phyloP scores from a whole-genome alignment of 768 basidiomycete species.

The Leccinum aurantiacum region DNA sequence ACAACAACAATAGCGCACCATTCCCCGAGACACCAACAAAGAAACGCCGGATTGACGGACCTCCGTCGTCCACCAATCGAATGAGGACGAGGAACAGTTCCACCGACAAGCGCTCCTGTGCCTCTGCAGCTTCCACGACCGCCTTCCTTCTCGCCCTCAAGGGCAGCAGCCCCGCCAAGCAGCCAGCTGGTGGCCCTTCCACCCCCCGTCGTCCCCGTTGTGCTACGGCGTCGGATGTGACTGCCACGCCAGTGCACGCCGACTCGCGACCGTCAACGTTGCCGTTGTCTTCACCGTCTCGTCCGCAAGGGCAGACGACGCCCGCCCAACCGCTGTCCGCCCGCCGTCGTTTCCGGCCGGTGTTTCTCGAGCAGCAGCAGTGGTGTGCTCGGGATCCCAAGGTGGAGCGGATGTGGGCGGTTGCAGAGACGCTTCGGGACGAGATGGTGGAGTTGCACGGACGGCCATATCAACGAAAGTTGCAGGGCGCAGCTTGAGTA shows the following conservation, averaged over 20 bases:
- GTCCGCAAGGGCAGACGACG: constrained; percentile 10
- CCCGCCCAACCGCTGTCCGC: constrained; percentile 12
- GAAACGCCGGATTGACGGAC: constrained; percentile 33
- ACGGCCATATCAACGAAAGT: not conserved
- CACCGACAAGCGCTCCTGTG: constrained; percentile 8
- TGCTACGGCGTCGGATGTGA: not conserved
- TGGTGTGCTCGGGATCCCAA: constrained; percentile 29
- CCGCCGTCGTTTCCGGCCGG: constrained; percentile 5
- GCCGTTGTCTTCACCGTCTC: constrained; percentile 8
- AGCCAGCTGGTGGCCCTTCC: constrained; percentile 18
- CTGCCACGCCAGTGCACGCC: constrained; percentile 12
- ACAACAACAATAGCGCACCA: constrained; percentile 6
- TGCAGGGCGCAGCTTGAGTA: not conserved
- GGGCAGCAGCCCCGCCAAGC: constrained; percentile 9
- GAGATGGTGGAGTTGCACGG: constrained; percentile 15
- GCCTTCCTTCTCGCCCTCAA: constrained; percentile 24
- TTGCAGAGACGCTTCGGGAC: constrained; percentile 9
- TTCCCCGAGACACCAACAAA: constrained; percentile 46
- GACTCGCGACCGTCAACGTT: constrained; percentile 25
- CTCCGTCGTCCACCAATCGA: constrained; percentile 3
- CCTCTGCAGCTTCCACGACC: not conserved
- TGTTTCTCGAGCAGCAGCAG: constrained; percentile 49
- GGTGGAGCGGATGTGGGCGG: constrained; percentile 28
- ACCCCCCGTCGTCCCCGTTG: constrained; percentile 22
- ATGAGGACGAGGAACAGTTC: constrained; percentile 19